Evolutionary conservation across 306 rosid genomes (phyloP).

Genomic region (Gleditsia sinensis): DNA sequence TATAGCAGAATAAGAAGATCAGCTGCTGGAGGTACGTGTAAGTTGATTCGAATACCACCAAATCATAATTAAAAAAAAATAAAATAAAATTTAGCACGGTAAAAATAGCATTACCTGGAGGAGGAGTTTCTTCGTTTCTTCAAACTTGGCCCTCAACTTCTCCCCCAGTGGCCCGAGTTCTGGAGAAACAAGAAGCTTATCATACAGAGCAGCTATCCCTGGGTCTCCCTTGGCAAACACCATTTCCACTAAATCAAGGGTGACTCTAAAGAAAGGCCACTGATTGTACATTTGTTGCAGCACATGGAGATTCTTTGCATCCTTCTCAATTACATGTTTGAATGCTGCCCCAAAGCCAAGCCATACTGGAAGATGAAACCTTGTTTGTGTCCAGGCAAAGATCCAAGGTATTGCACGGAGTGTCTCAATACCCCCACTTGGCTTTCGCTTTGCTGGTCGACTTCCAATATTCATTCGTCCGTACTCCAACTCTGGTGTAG

Average conservation of each 20-base stretch:
- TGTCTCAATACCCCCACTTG: conserved; percentile 92
- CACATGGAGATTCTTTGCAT: conserved; percentile 66
- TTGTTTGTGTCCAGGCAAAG: conserved; percentile 94
- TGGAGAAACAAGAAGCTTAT: conserved; percentile 81
- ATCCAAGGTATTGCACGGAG: conserved; percentile 98
- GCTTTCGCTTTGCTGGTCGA: conserved; percentile 89
- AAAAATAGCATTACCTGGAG: conserved; percentile 59
- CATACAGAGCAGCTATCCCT: conserved; percentile 77
- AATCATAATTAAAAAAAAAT: too few species aligned
- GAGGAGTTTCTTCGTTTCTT: conserved; percentile 75
- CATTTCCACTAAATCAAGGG: conserved; percentile 91
- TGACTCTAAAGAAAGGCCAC: conserved; percentile 97
- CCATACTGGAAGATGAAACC: conserved; percentile 99
- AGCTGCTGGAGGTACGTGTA: too few species aligned
- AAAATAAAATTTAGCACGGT: not conserved
- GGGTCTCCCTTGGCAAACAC: conserved; percentile 98
- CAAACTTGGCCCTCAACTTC: conserved; percentile 64
- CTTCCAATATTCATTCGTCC: conserved; percentile 98
- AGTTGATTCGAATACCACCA: too few species aligned
- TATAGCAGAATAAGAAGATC: conserved; percentile 4
- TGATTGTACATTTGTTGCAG: conserved; percentile 80
- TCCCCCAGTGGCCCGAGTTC: conserved; percentile 78
- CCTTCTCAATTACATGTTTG: conserved; percentile 60
- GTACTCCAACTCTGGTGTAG: conserved; percentile 95
- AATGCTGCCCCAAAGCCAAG: conserved; percentile 88